Percentiles rank a stretch among this genome's conserved stretches.
phyloP scores from a whole-genome alignment of 306 rosid species.

The Lotus japonicus region DNA sequence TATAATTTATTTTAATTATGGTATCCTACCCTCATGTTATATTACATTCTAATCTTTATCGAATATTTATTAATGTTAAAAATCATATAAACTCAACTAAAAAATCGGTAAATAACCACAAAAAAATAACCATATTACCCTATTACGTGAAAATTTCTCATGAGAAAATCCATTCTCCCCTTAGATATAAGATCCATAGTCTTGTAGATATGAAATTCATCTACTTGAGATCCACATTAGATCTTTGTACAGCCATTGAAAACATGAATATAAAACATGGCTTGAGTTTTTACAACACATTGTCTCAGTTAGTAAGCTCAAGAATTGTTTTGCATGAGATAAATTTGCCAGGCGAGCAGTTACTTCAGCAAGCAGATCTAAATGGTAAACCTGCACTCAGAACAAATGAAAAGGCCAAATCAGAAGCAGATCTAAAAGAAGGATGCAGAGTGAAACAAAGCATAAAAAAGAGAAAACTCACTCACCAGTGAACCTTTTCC shows the following conservation, averaged over 20 bases:
- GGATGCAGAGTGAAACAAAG: background rate
- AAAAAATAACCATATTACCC: background rate
- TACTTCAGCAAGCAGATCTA: background rate
- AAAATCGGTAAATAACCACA: no score
- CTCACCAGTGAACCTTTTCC: constrained; percentile 28
- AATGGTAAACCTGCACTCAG: constrained; percentile 29
- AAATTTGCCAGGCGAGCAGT: background rate
- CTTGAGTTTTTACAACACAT: background rate
- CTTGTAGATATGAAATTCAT: constrained; percentile 2
- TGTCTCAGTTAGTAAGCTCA: constrained; percentile 15
- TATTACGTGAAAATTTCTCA: background rate
- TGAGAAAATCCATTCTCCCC: background rate
- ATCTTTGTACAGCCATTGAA: background rate
- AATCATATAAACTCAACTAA: no score
- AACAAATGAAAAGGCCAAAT: background rate
- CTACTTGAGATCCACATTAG: constrained; percentile 4
- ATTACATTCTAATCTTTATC: no score
- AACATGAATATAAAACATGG: background rate
- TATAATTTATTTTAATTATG: no score
- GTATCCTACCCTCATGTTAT: no score
- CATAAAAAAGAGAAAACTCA: constrained; percentile 19
- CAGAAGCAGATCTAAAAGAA: background rate
- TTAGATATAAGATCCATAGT: background rate
- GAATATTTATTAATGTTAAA: no score
- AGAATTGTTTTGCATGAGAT: background rate